Percentiles rank a stretch among this genome's conserved stretches.
Evolutionary conservation across 208 protist genomes (phyloP).

Genomic region (Polymyxa betae): DNA sequence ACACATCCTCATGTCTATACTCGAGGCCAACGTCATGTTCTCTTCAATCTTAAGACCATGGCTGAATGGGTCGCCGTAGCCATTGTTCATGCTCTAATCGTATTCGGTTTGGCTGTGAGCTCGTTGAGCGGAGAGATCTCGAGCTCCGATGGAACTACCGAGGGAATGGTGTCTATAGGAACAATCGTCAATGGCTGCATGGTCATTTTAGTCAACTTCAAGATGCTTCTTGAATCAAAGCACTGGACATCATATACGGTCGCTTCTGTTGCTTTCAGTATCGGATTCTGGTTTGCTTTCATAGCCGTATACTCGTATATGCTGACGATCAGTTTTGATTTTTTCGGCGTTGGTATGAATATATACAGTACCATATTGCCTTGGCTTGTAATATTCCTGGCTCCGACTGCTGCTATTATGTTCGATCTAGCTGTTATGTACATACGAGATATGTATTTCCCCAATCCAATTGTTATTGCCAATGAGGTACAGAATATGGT

Average conservation of each 20-base stretch:
- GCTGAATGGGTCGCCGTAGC: background rate
- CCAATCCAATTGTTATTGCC: background rate
- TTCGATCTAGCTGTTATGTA: background rate
- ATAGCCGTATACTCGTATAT: background rate
- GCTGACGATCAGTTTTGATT: background rate
- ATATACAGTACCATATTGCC: background rate
- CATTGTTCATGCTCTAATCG: background rate
- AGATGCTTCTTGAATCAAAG: background rate
- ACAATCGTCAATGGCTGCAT: slow-evolving; percentile 1
- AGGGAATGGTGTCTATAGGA: background rate
- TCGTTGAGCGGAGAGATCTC: background rate
- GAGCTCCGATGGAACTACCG: background rate
- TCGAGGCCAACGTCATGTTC: background rate
- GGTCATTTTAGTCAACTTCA: background rate
- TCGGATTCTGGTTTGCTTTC: background rate
- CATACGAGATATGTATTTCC: background rate
- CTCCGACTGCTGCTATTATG: background rate
- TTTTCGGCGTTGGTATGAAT: background rate
- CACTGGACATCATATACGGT: background rate
- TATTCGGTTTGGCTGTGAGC: background rate
- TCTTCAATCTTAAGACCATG: background rate
- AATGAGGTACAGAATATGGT: background rate
- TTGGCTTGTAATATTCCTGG: background rate
- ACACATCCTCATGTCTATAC: background rate
- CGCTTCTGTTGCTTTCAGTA: background rate